Conservation (phyloP, 1,139 yeast genomes). For the Debaryomyces coudertii region DNA sequence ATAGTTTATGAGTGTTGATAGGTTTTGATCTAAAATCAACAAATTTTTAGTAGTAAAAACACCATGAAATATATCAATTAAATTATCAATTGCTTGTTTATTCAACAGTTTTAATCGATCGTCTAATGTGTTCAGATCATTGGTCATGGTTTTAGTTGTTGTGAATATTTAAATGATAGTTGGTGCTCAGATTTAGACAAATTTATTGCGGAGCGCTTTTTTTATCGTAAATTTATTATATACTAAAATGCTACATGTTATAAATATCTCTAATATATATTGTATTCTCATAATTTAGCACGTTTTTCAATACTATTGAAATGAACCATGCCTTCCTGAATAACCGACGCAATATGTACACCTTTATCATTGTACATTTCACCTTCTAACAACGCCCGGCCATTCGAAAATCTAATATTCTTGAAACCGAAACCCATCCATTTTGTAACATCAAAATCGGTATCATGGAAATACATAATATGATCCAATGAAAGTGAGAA, state of each 20-base stretch:
- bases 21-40: constrained; percentile 56
- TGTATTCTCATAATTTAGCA: constrained; percentile 19
- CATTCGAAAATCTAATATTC: constrained; percentile 55
- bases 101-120: constrained; percentile 17
- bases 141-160: constrained; percentile 2
- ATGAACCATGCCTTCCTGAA: constrained; percentile 65
- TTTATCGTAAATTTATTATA: not conserved
- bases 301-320: constrained; percentile 21
- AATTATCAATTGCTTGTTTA: constrained; percentile 23
- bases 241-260: not conserved
- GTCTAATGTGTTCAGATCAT: not conserved
- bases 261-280: not conserved
- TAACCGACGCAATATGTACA: constrained; percentile 60
- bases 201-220: constrained; percentile 4
- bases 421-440: constrained; percentile 58
- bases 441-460: constrained; percentile 52
- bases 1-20: constrained; percentile 60
- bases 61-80: constrained; percentile 28
- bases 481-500: constrained; percentile 68
- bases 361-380: constrained; percentile 58
- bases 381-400: constrained; percentile 60
- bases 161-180: not conserved
- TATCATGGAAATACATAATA: constrained; percentile 66
- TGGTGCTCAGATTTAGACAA: not conserved
- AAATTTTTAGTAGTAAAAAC: constrained; percentile 41